phyloP scores from a whole-genome alignment of 73 alveolate species.

The Paramecium octaurelia region DNA sequence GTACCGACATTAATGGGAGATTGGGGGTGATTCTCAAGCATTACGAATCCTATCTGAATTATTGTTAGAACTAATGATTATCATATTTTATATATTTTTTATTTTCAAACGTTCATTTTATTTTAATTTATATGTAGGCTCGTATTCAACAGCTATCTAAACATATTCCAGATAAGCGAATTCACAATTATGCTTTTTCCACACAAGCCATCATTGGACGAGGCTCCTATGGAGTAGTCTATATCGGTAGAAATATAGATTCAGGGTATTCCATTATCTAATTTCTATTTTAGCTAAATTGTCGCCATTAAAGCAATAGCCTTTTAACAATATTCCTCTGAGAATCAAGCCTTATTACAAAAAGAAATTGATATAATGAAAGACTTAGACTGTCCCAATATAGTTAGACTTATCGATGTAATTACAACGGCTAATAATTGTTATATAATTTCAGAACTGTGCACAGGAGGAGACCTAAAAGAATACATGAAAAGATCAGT shows the following conservation, averaged over 20 bases:
- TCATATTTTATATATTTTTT: background rate
- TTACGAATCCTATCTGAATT: background rate
- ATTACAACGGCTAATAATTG: constrained; percentile 37
- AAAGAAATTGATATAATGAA: constrained; percentile 46
- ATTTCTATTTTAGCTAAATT: background rate
- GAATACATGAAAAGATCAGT: constrained; percentile 12
- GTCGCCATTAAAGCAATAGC: constrained; percentile 48
- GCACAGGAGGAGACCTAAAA: constrained; percentile 44
- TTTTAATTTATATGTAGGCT: constrained; percentile 23
- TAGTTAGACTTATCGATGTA: constrained; percentile 43
- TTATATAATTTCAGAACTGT: constrained; percentile 42
- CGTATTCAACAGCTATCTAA: constrained; percentile 51
- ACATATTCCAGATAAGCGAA: constrained; percentile 54
- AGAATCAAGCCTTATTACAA: background rate
- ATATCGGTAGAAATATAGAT: constrained; percentile 55
- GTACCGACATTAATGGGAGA: constrained; percentile 1
- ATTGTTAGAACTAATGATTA: background rate
- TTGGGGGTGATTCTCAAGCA: background rate
- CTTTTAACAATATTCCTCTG: background rate
- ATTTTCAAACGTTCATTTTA: constrained; percentile 50
- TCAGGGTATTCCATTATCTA: background rate
- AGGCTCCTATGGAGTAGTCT: constrained; percentile 61
- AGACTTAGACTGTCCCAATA: constrained; percentile 44
- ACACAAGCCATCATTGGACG: constrained; percentile 52
- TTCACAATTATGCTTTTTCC: constrained; percentile 58